phyloP scores from a whole-genome alignment of 2,329 filamentous ascomycete genomes.

The Raffaelea albimanens region DNA sequence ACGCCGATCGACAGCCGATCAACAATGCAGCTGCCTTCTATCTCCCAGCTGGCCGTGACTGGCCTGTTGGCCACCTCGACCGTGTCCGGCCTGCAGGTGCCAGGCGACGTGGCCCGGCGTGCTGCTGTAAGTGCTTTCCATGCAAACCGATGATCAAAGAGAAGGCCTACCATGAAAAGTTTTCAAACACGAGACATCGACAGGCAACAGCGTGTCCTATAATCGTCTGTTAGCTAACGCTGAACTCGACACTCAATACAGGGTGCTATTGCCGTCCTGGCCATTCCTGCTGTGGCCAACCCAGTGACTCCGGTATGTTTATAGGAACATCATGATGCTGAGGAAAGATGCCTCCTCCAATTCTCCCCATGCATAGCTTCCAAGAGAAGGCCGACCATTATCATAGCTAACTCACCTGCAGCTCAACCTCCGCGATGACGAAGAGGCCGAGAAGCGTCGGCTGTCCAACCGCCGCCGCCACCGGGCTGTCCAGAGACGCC shows the following conservation, averaged over 20 bases:
- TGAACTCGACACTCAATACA: not conserved
- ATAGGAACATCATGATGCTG: too few relatives aligned
- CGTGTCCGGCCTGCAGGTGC: constrained; percentile 5
- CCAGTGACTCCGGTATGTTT: constrained; percentile 6
- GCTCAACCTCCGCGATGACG: constrained; percentile 5
- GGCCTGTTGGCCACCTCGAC: constrained; percentile 9
- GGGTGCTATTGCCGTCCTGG: constrained; percentile 9
- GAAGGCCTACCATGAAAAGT: too few relatives aligned
- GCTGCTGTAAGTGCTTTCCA: constrained; percentile 4
- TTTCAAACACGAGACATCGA: too few relatives aligned
- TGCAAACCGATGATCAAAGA: not conserved
- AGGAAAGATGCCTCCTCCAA: too few relatives aligned
- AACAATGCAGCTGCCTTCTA: constrained; percentile 9
- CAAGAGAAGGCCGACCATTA: too few relatives aligned
- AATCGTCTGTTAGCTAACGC: too few relatives aligned
- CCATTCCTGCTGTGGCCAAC: constrained; percentile 6
- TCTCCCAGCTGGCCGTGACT: constrained; percentile 8
- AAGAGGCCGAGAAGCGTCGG: constrained; percentile 4
- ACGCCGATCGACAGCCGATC: too few relatives aligned
- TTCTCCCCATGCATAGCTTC: too few relatives aligned
- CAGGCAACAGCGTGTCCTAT: too few relatives aligned
- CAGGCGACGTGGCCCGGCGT: constrained; percentile 5
- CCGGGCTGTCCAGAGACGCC: constrained; percentile 3
- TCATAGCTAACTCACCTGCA: not conserved
- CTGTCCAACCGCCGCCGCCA: constrained; percentile 1